A percentile compares a stretch with the other conserved stretches of the same genome.
Conservation (phyloP, 192 early-diverging fungal genomes). For the Rhizoclosmatium sp. region DNA sequence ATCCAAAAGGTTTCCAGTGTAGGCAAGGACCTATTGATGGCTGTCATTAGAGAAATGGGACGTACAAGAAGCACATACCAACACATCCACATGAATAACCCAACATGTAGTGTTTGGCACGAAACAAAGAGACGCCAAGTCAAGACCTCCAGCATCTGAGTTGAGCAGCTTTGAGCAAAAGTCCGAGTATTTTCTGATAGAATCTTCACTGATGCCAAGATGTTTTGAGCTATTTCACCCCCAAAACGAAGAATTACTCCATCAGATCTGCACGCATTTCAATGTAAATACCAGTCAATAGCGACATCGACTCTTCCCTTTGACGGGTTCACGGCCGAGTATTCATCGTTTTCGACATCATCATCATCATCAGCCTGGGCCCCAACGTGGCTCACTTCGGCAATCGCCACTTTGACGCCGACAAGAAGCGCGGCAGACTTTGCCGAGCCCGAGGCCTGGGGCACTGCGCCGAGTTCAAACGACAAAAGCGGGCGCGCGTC, state of each 20-base stretch:
- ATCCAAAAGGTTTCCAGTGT: conserved; percentile 87
- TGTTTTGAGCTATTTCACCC: conserved; percentile 38
- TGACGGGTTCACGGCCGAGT: conserved; percentile 15
- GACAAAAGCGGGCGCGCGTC: conserved; percentile 75
- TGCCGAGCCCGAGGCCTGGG: conserved; percentile 88
- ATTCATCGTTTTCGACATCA: conserved; percentile 14
- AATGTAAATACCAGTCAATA: conserved; percentile 81
- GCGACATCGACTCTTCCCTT: conserved; percentile 80
- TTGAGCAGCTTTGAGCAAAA: conserved; percentile 81
- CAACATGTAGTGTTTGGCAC: conserved; percentile 90
- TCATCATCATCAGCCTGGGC: conserved; percentile 62
- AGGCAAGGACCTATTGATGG: conserved; percentile 78
- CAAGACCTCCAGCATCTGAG: conserved; percentile 82
- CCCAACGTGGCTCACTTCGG: conserved; percentile 54
- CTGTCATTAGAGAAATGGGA: conserved; percentile 5
- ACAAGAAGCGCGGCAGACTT: conserved; percentile 88
- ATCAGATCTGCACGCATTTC: not conserved
- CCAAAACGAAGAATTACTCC: not conserved
- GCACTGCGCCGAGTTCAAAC: conserved; percentile 87
- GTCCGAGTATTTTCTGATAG: conserved; percentile 87
- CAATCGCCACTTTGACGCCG: conserved; percentile 80
- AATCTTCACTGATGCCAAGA: conserved; percentile 63
- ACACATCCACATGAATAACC: conserved; percentile 88
- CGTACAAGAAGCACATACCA: conserved; percentile 57
- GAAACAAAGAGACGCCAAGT: conserved; percentile 87